Conservation (phyloP, 371 early-diverging fungal genomes). For the Dichotomocladium elegans region DNA sequence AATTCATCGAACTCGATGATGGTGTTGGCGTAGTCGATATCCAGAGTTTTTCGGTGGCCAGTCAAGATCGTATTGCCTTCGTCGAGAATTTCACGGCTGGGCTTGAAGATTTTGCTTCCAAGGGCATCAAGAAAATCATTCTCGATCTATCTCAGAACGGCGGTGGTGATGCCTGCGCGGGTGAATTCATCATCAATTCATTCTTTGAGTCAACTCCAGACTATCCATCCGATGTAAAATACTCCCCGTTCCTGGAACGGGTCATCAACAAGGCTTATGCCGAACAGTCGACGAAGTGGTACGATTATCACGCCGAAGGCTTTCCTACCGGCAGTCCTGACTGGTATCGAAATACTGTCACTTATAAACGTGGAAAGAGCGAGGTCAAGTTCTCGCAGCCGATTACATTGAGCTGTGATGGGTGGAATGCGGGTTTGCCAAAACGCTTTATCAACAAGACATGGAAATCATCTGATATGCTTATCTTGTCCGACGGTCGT, state of each 20-base stretch:
- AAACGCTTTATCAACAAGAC: constrained; percentile 22
- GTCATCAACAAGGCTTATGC: constrained; percentile 36
- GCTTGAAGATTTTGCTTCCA: constrained; percentile 30
- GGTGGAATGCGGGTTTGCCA: constrained; percentile 12
- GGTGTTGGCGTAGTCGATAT: constrained; percentile 49
- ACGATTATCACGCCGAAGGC: constrained; percentile 28
- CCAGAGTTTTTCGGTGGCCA: constrained; percentile 42
- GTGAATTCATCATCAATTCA: constrained; percentile 45
- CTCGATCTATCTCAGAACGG: constrained; percentile 46
- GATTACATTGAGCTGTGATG: constrained; percentile 25
- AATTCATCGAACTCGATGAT: constrained; percentile 31
- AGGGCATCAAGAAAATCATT: constrained; percentile 44
- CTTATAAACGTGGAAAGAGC: constrained; percentile 26
- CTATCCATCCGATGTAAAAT: constrained; percentile 44
- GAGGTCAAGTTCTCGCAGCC: constrained; percentile 42
- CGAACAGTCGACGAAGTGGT: constrained; percentile 37
- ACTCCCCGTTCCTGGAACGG: constrained; percentile 40
- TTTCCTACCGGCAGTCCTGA: constrained; percentile 11
- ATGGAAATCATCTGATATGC: constrained; percentile 35
- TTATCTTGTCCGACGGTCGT: constrained; percentile 47
- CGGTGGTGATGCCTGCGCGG: constrained; percentile 52
- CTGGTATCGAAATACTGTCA: constrained; percentile 33
- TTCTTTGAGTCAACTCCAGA: constrained; percentile 42
- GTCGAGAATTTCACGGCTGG: constrained; percentile 29
- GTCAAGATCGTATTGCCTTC: constrained; percentile 32